These are phyloP conservation scores for Phoma sp. DNA, from an alignment of 2,329 filamentous ascomycete genomes.

Conservation along the genomic window DNA sequence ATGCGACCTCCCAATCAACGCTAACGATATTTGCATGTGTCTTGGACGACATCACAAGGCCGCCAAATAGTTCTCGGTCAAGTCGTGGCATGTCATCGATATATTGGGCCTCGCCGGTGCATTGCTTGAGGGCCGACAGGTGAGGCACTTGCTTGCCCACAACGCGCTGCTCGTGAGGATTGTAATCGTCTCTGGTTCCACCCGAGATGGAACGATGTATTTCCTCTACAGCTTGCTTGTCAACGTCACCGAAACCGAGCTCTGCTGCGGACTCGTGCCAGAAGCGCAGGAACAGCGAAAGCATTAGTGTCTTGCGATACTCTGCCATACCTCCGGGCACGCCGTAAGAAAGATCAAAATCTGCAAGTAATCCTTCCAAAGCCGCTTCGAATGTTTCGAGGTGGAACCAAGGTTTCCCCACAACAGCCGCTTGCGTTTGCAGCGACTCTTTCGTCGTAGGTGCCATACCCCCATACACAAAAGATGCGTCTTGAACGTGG, in stretches of 20 bases:
- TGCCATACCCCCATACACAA: slow-evolving; percentile 95
- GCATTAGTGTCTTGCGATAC: slow-evolving; percentile 84
- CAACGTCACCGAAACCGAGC: slow-evolving; percentile 62
- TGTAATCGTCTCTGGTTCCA: slow-evolving; percentile 75
- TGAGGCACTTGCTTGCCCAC: slow-evolving; percentile 85
- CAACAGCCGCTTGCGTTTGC: slow-evolving; percentile 71
- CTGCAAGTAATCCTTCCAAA: slow-evolving; percentile 80
- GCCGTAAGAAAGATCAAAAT: slow-evolving; percentile 84
- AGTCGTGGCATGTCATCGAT: slow-evolving; percentile 88
- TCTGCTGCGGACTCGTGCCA: slow-evolving; percentile 83
- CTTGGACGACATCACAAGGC: slow-evolving; percentile 84
- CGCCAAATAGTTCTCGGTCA: slow-evolving; percentile 86
- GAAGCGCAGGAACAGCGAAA: slow-evolving; percentile 97
- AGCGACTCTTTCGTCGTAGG: slow-evolving; percentile 83
- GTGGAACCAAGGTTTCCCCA: slow-evolving; percentile 78
- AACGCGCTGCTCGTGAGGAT: slow-evolving; percentile 80
- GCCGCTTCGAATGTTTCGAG: slow-evolving; percentile 81
- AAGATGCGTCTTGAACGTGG: slow-evolving; percentile 71
- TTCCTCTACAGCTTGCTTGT: slow-evolving; percentile 76
- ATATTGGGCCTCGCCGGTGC: slow-evolving; percentile 90
- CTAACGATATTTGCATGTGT: slow-evolving; percentile 84
- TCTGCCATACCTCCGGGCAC: slow-evolving; percentile 97
- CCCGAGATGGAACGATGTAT: slow-evolving; percentile 82
- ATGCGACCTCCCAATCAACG: slow-evolving; percentile 74
- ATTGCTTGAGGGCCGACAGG: slow-evolving; percentile 88